Percentiles rank a stretch among this genome's conserved stretches.
phyloP scores from a whole-genome alignment of 176 grass and related monocot species.

The Oryza rufipogon region DNA sequence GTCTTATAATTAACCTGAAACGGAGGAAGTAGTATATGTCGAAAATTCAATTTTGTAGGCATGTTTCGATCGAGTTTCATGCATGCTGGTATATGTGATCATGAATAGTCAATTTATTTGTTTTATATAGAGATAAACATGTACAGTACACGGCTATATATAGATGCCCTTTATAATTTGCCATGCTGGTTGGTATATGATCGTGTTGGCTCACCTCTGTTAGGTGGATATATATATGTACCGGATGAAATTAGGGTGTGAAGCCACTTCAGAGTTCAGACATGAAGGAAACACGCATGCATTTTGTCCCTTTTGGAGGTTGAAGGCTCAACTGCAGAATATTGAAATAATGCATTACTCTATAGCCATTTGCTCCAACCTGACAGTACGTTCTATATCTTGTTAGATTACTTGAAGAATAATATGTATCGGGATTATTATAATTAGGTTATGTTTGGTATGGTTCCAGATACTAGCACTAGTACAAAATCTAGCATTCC shows the following conservation, averaged over 20 bases:
- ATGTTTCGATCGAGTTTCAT: not conserved
- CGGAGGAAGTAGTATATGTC: too few relatives aligned
- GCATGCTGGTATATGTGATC: not conserved
- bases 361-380: not conserved
- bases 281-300: slow-evolving; percentile 1
- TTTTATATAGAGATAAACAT: not conserved
- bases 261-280: not conserved
- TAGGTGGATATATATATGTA: not conserved
- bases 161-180: not conserved
- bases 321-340: not conserved
- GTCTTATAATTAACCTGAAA: too few relatives aligned
- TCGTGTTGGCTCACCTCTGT: slow-evolving; percentile 33
- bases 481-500: too few relatives aligned
- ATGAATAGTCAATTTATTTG: not conserved
- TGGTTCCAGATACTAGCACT: too few relatives aligned
- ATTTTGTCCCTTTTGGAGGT: slow-evolving; percentile 7
- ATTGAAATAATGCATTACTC: not conserved
- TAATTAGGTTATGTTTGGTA: not conserved
- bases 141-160: not conserved
- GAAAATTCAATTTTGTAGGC: not conserved
- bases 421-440: not conserved
- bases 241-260: not conserved
- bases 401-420: not conserved
- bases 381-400: not conserved
- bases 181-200: slow-evolving; percentile 12